Base-by-base conservation (phyloP, 495 filamentous ascomycete species). In the Hypoxylon perforatum region DNA sequence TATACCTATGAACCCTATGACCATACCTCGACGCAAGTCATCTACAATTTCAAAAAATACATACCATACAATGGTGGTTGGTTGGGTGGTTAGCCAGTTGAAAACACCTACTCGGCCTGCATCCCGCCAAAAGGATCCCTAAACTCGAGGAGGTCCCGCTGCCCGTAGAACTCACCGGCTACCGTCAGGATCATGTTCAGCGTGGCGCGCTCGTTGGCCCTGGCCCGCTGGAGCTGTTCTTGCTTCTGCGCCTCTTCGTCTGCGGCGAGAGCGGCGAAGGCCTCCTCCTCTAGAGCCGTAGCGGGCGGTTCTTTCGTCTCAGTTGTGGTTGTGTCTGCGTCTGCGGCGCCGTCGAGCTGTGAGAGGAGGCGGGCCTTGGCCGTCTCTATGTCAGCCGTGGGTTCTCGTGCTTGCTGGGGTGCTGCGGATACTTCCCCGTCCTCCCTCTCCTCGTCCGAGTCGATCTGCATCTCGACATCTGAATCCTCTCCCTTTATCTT, bases 181-280 rank as follows among this genome's bases (percentile, higher is more conserved):
- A 99, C 82, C 0, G 91, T 94, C 53, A 99, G 82, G 58, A 97
- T 91, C 91, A 97, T 97, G 73, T 97, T 94, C 6, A 97, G 81
- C 55, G 90, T 90, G 18, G 80, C 81, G 52, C 79, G 76, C 60
- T 83, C 81, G 73, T 86, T 87, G 67, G 71, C 45, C 28, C 57
- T 68, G 30, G 72, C 61, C 11, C 74, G 60, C 9, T 63, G 52
- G 18, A 47, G 45, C 14, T 39, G 39, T 39, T 70, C 69, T 56
- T 19, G 49, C 25, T 48, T 36, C 23, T 45, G 30, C 17, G 35
- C 45, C 47, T 65, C 59, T 50, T 70, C 68, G 25, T 61, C 66
- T 28, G 61, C 58, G 0, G 35, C 49, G 30, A 66, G 58, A 69
- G 75, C 44, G 59, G 50, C 67, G 14, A 70, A 65, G 33, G 63